Evolutionary conservation across 1,139 yeast genomes (phyloP).

Genomic region (Candida glucosophila): DNA sequence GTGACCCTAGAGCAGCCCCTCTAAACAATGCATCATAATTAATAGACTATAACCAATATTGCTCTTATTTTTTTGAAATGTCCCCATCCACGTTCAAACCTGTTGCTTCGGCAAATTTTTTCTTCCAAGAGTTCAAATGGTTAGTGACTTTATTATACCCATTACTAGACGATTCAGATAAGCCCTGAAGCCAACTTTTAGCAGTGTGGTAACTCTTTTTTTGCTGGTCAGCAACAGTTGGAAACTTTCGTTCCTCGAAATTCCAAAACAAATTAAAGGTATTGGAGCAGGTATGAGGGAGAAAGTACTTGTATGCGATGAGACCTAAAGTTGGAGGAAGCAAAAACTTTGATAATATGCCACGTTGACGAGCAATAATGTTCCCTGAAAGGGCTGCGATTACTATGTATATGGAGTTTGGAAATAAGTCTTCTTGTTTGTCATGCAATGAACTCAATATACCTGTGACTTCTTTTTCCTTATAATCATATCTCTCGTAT

Average conservation of each 20-base stretch:
- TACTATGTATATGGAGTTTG: constrained; percentile 63
- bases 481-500: constrained; percentile 44
- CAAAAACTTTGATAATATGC: constrained; percentile 45
- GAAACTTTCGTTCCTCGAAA: constrained; percentile 57
- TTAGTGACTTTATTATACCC: constrained; percentile 31
- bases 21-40: too few species aligned
- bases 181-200: constrained; percentile 34
- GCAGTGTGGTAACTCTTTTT: constrained; percentile 36
- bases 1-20: too few species aligned
- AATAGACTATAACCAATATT: too few species aligned
- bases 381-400: constrained; percentile 79
- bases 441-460: constrained; percentile 66
- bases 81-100: constrained; percentile 64
- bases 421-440: constrained; percentile 65
- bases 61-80: constrained; percentile 38
- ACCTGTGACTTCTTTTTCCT: constrained; percentile 59
- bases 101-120: constrained; percentile 48
- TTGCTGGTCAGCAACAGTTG: constrained; percentile 64
- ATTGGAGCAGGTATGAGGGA: constrained; percentile 72
- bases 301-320: constrained; percentile 61
- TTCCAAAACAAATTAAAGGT: constrained; percentile 55
- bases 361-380: constrained; percentile 67
- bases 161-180: constrained; percentile 28
- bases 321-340: constrained; percentile 64
- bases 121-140: constrained; percentile 36